Conservation (phyloP, 371 early-diverging fungal genomes). For the Mucor indicus region DNA sequence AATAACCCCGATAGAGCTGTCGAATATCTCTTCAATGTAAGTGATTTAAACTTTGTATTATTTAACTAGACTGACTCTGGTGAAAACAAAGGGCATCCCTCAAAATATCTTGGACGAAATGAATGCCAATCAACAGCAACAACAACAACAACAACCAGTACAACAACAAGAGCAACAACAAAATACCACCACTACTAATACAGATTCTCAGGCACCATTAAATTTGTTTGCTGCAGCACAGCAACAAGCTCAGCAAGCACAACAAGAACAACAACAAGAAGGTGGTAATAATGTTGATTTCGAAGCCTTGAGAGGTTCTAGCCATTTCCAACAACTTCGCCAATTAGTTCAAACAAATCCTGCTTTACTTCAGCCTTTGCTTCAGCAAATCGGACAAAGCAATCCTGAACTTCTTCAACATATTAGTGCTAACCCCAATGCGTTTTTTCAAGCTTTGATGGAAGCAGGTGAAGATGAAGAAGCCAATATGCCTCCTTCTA, state of each 20-base stretch:
- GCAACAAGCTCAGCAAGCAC: constrained; percentile 40
- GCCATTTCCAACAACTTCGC: constrained; percentile 91
- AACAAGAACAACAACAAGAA: constrained; percentile 40
- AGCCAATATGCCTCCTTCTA: constrained; percentile 42
- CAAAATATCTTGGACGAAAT: constrained; percentile 35
- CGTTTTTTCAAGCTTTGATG: constrained; percentile 77
- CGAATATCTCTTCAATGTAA: constrained; percentile 90
- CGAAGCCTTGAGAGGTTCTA: constrained; percentile 66
- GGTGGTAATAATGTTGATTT: constrained; percentile 40
- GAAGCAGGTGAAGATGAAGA: constrained; percentile 61
- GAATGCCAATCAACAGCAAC: constrained; percentile 14
- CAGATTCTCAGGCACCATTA: constrained; percentile 29
- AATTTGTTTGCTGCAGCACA: constrained; percentile 61
- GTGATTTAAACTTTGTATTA: too few relatives aligned
- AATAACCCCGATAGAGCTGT: constrained; percentile 97
- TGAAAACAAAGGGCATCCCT: constrained; percentile 66
- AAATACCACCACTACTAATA: constrained; percentile 36
- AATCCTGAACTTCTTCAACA: constrained; percentile 85
- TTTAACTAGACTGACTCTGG: too few relatives aligned
- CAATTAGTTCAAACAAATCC: constrained; percentile 87
- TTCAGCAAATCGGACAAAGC: constrained; percentile 78
- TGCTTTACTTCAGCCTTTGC: constrained; percentile 80
- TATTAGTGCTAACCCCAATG: constrained; percentile 77
- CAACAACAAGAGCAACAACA: constrained; percentile 1
- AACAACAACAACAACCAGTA: constrained; percentile 8